Evolutionary conservation across 306 rosid genomes (phyloP).

Genomic region (Quercus robur): DNA sequence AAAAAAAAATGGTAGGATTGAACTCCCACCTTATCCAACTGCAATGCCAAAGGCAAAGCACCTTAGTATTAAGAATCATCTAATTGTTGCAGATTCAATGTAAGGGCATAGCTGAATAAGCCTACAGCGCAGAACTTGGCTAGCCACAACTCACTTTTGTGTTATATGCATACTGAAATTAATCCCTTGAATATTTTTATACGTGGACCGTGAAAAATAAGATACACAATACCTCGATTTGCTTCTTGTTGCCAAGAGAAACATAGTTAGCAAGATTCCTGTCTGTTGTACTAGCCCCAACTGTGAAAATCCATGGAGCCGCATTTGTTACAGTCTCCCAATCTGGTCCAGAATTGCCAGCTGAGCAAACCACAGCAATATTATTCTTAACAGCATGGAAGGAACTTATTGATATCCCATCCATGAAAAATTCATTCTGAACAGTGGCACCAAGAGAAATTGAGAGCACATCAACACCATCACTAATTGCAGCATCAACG

Average conservation of each 20-base stretch:
- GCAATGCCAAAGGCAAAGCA: too few relatives aligned
- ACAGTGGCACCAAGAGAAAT: constrained; percentile 31
- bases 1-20: too few relatives aligned
- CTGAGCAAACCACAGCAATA: constrained; percentile 45
- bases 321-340: constrained; percentile 37
- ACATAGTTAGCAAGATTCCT: constrained; percentile 39
- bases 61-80: too few relatives aligned
- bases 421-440: constrained; percentile 15
- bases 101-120: too few relatives aligned
- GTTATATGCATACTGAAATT: too few relatives aligned
- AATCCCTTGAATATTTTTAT: too few relatives aligned
- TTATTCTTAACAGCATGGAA: constrained; percentile 56
- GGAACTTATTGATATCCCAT: constrained; percentile 44
- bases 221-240: constrained; percentile 24
- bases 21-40: too few relatives aligned
- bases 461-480: constrained; percentile 65
- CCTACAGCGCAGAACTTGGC: too few relatives aligned
- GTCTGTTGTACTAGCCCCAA: constrained; percentile 72
- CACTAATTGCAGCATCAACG: constrained; percentile 63
- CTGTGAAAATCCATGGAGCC: constrained; percentile 68
- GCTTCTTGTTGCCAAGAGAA: constrained; percentile 46
- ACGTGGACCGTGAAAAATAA: not conserved
- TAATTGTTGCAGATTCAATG: too few relatives aligned
- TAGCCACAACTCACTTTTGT: too few relatives aligned
- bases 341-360: constrained; percentile 61